Evolutionary conservation across 2,329 filamentous ascomycete genomes (phyloP), one percentile per base, ranked within the genome.

Genomic region (Colletotrichum sp.): DNA sequence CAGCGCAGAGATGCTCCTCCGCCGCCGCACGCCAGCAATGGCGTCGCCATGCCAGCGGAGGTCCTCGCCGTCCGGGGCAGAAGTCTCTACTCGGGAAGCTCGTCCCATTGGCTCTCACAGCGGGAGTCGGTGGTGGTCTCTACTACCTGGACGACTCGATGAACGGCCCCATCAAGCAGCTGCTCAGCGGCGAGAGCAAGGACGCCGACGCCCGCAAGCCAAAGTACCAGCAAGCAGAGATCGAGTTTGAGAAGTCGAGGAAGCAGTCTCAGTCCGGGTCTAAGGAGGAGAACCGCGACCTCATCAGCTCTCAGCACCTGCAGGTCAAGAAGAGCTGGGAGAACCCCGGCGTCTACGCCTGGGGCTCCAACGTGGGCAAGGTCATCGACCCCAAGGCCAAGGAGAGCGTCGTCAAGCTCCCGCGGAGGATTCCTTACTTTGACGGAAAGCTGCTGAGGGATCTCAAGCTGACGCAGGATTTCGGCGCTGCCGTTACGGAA

Each of bases 301-400:
- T 94, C 73, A 92, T 98, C 79, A 96, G 94, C 81, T 95, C 94
- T 13, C 95, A 98, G 82, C 95, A 98, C 85, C 86, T 95, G 7
- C 96, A 98, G 86, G 94, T 98, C 74, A 95, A 94, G 86, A 92
- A 91, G 81, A 97, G 95, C 84, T 92, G 90, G 89, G 91, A 92
- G 84, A 93, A 94, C 75, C 96, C 97, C 0, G 97, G 96, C 3
- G 94, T 98, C 0, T 98, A 98, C 84, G 92, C 94, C 7, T 99
- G 97, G 96, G 97, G 97, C 1, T 95, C 94, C 21, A 99, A 99
- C 80, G 87, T 88, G 18, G 95, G 96, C 75, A 91, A 90, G 79
- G 96, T 98, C n/a, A 95, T 94, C 48, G 96, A 96, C 56, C 96
- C 96, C 1, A 92, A 94, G 77, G 96, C 94, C 10, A 90, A 93